Evolutionary conservation across 805 yeast genomes (phyloP), one percentile per base, ranked within the genome.

Genomic region (Ogataea kodamae): DNA sequence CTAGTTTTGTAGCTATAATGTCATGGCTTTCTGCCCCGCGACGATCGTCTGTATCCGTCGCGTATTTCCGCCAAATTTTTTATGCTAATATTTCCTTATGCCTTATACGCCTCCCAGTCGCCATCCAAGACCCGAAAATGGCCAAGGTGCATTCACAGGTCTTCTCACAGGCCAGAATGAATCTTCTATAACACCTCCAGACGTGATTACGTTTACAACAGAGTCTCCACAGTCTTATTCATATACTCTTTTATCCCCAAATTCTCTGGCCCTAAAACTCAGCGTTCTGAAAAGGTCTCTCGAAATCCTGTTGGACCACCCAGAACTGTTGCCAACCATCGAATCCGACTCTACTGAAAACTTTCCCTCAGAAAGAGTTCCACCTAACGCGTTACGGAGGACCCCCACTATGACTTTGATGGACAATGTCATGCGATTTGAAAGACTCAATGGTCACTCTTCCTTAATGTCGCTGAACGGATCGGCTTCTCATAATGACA

Each of bases 151-250:
- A 9, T 23, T 33, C 25, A 27, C 25, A 14, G 23, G 9, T 8
- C 28, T 33, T 6, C 28, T 33, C 16, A 12, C 27, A n/a, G 14
- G 12, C 15, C 30, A 22, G 3, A 9, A 23, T 18, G 32, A 28
- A n/a, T 15, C 9, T 3, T 13, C 38, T 5, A 15, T 5, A 5
- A 14, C 21, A 18, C 33, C 30, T 10, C 28, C 59, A 8, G 76
- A 79, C 35, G 65, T 82, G 12, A 53, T 78, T 23, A 71, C 68
- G 42, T 81, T 85, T 50, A 87, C 90, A 5, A 76, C 78, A 16
- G 88, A 82, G 46, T 82, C 92, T 9, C 75, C 92, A 1, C 89
- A 83, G 54, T 82, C 94, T 2, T 86, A 82, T 52, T 84, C 95
- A 0, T 86, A 86, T 54, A 86, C 92, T 3, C 84, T 82, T 34